A percentile compares a stretch with the other conserved stretches of the same genome.
These are phyloP conservation scores for Colletotrichum destructivum DNA, from an alignment of 2,329 filamentous ascomycete genomes.

Conservation along the genomic window DNA sequence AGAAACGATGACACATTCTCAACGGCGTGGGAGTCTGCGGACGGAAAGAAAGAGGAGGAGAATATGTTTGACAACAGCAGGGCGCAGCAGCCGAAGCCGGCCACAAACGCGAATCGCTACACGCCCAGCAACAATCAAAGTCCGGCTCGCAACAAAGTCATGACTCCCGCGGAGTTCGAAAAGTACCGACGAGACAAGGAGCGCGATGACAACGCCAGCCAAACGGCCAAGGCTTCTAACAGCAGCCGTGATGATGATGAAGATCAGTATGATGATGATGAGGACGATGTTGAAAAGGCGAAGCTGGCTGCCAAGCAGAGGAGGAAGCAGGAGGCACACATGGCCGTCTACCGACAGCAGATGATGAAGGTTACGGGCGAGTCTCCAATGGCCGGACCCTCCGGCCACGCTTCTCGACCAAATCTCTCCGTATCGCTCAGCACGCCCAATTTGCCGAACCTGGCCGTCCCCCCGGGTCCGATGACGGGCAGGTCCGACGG, in stretches of 20 bases:
- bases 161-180: constrained; percentile 92
- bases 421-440: constrained; percentile 72
- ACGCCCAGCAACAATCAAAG: constrained; percentile 55
- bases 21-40: constrained; percentile 46
- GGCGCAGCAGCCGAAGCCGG: constrained; percentile 46
- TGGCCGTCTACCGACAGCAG: constrained; percentile 91
- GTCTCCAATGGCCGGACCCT: constrained; percentile 62
- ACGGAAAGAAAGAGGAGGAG: constrained; percentile 59
- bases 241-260: constrained; percentile 76
- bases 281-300: constrained; percentile 84
- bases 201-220: constrained; percentile 64
- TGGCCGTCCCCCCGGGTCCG: constrained; percentile 53
- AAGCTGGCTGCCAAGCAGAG: constrained; percentile 82
- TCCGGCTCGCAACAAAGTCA: constrained; percentile 78
- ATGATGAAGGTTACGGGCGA: constrained; percentile 98
- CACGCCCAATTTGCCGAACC: constrained; percentile 70
- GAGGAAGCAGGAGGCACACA: constrained; percentile 90
- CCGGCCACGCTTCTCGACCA: constrained; percentile 70
- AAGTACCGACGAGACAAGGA: constrained; percentile 83
- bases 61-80: constrained; percentile 69
- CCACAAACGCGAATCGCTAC: constrained; percentile 18
- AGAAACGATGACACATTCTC: constrained; percentile 59
- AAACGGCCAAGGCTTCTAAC: constrained; percentile 56
- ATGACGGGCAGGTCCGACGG: constrained; percentile 60
- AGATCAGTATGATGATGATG: constrained; percentile 79